Percentiles rank a stretch among this genome's conserved stretches.
Conservation (phyloP, 805 yeast genomes). For the Clavispora carvajalis region DNA sequence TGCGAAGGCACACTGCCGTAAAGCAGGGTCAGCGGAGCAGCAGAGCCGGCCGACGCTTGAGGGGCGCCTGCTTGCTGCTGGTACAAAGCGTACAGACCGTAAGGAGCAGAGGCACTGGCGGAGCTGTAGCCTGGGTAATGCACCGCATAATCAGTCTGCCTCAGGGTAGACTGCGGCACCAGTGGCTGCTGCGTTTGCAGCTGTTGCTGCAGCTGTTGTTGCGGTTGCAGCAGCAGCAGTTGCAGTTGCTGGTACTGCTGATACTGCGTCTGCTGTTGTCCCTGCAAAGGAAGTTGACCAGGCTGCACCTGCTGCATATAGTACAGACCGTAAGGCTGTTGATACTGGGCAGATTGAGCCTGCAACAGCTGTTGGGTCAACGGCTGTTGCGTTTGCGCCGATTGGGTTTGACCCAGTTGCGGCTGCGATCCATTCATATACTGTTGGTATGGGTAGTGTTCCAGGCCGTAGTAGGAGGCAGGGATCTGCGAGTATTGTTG, state of each 20-base stretch:
- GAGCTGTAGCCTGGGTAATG: slow-evolving; percentile 14
- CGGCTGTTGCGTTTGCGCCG: slow-evolving; percentile 6
- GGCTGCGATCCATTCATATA: slow-evolving; percentile 16
- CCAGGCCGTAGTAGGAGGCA: slow-evolving; percentile 18
- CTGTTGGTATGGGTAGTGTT: slow-evolving; percentile 17
- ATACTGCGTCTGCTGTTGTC: slow-evolving; percentile 5
- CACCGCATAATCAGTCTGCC: slow-evolving; percentile 11
- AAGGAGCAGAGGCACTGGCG: slow-evolving; percentile 8
- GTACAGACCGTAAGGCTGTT: slow-evolving; percentile 16
- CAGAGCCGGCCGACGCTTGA: slow-evolving; percentile 7
- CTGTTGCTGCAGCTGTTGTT: slow-evolving; percentile 3
- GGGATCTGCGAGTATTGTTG: slow-evolving; percentile 17
- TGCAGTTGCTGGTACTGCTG: slow-evolving; percentile 6
- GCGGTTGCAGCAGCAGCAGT: slow-evolving; percentile 2
- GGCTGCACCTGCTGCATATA: slow-evolving; percentile 16
- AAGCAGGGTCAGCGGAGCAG: slow-evolving; percentile 12
- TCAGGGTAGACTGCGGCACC: slow-evolving; percentile 6
- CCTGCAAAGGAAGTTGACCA: slow-evolving; percentile 2
- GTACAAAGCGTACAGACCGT: slow-evolving; percentile 15
- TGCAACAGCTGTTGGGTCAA: slow-evolving; percentile 4
- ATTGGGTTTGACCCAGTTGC: slow-evolving; percentile 10
- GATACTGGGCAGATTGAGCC: slow-evolving; percentile 11
- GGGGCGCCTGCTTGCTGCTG: slow-evolving; percentile 11
- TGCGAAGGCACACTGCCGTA: slow-evolving; percentile 9
- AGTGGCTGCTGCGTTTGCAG: slow-evolving; percentile 3